Conservation (phyloP, 208 protist species). For the Crithidia mellificae region DNA sequence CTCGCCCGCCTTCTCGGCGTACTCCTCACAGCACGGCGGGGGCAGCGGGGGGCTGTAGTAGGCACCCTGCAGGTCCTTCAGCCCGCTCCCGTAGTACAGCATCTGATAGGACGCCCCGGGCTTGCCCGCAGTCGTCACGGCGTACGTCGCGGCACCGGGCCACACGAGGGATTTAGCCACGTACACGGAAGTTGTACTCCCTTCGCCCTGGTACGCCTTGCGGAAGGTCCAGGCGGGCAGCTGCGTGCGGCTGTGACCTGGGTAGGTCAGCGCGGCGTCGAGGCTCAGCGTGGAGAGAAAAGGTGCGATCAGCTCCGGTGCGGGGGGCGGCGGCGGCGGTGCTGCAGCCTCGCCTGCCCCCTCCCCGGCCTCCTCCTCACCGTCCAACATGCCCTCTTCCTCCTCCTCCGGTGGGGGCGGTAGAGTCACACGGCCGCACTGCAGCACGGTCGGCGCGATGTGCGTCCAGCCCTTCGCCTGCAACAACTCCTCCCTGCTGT, state of each 20-base stretch:
- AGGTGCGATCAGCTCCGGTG: conserved; percentile 82
- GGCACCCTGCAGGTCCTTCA: conserved; percentile 75
- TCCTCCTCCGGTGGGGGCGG: conserved; percentile 39
- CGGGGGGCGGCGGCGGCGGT: conserved; percentile 27
- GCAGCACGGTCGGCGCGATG: conserved; percentile 77
- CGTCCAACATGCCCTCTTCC: conserved; percentile 11
- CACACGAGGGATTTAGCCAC: conserved; percentile 80
- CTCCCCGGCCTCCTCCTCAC: conserved; percentile 21
- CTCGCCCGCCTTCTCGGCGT: conserved; percentile 55
- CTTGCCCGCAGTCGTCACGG: conserved; percentile 58
- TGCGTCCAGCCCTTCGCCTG: conserved; percentile 91
- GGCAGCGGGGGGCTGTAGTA: conserved; percentile 78
- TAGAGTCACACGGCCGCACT: conserved; percentile 59
- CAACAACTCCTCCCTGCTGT: conserved; percentile 85
- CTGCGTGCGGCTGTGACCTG: conserved; percentile 73
- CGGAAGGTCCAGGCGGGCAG: conserved; percentile 88
- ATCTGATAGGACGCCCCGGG: conserved; percentile 76
- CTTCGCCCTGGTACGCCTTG: conserved; percentile 80
- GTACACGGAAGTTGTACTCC: conserved; percentile 66
- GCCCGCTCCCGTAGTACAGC: conserved; percentile 84
- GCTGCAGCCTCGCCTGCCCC: conserved; percentile 16
- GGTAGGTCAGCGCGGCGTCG: conserved; percentile 71
- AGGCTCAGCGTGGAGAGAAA: conserved; percentile 79
- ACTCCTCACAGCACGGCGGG: conserved; percentile 71
- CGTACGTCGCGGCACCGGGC: conserved; percentile 87